These are phyloP conservation scores for Pythium chondricola DNA, from an alignment of 352 stramenopile genomes.

Conservation along the genomic window DNA sequence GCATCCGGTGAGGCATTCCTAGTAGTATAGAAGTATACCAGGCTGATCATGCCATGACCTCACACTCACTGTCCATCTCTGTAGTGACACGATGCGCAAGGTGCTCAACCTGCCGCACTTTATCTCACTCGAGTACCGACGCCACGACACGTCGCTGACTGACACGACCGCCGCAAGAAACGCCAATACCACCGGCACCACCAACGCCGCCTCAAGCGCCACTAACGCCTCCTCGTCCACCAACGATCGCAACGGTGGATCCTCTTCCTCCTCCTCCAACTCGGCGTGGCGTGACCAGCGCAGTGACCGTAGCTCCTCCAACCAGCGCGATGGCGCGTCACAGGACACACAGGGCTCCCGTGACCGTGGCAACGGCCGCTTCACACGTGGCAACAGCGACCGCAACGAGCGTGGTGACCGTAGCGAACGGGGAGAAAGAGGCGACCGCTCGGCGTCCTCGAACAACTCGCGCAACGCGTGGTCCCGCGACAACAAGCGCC, in stretches of 20 bases:
- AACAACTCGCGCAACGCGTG: constrained; percentile 41
- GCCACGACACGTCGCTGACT: constrained; percentile 81
- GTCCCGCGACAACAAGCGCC: constrained; percentile 55
- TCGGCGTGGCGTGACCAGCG: constrained; percentile 13
- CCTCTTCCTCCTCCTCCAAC: not conserved
- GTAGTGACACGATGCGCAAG: constrained; percentile 83
- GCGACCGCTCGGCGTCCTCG: not conserved
- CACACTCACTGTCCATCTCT: not conserved
- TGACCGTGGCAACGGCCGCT: constrained; percentile 29
- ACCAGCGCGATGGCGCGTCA: constrained; percentile 8
- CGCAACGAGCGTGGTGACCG: constrained; percentile 11
- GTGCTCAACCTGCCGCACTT: constrained; percentile 89
- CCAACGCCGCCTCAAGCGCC: not conserved
- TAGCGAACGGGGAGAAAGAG: constrained; percentile 4
- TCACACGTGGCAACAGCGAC: constrained; percentile 20
- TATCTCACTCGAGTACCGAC: constrained; percentile 90
- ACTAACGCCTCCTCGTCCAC: constrained; percentile 9
- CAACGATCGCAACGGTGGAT: constrained; percentile 18
- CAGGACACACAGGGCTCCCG: not conserved
- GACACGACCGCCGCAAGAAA: constrained; percentile 78
- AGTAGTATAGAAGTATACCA: not conserved
- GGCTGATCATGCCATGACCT: too few relatives aligned
- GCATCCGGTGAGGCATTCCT: constrained; percentile 78
- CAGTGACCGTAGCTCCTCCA: constrained; percentile 5
- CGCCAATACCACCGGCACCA: constrained; percentile 40